Base-by-base conservation (phyloP, 192 early-diverging fungal species). In the Chytriomyces sp. region DNA sequence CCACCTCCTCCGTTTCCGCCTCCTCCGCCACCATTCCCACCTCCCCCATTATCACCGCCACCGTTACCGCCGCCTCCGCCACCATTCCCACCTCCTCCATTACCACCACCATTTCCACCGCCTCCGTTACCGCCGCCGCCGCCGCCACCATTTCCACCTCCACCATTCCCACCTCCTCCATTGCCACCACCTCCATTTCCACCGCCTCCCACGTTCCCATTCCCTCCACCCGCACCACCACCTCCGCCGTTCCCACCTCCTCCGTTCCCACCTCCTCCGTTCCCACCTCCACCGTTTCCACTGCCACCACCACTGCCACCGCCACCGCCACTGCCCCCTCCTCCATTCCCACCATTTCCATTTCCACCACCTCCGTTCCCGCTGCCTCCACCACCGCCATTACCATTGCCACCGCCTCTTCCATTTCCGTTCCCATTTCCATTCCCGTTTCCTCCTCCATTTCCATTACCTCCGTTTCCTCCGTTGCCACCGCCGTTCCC, bases 281-380 rank as follows among this genome's bases (percentile, higher is more conserved):
- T 28, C 2, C 62, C 62, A 44, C 39, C 65, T 38, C 39, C 52
- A 19, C 68, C 68, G 25, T 0, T 3, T 4, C 68, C 56, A 70
- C 19, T 25, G 68, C 68, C 57, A 59, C 34, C 40, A 44, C 55
- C 32, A 41, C 68, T 39, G 5, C 52, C 17, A 26, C 65, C 32
- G 22, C 31, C 28, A 17, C 36, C 59, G 2, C 66, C 66, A 5
- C 64, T 36, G 8, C 34, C 60, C 12, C 14, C 12, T 12, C 44
- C 44, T 49, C 44, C 44, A 49, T 12, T 19, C 14, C 44, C 2
- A n/a, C 44, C 44, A 49, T 14, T 49, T 49, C 44, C 44, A 49
- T 49, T 22, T 2, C 44, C 44, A 0, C 17, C 14, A 14, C 44
- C 44, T n/a, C 44, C 44, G 44, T 49, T 49, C 2, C 44, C 44